These are phyloP conservation scores for Ogataea kodamae DNA, from an alignment of 805 yeast genomes.

Conservation along the genomic window DNA sequence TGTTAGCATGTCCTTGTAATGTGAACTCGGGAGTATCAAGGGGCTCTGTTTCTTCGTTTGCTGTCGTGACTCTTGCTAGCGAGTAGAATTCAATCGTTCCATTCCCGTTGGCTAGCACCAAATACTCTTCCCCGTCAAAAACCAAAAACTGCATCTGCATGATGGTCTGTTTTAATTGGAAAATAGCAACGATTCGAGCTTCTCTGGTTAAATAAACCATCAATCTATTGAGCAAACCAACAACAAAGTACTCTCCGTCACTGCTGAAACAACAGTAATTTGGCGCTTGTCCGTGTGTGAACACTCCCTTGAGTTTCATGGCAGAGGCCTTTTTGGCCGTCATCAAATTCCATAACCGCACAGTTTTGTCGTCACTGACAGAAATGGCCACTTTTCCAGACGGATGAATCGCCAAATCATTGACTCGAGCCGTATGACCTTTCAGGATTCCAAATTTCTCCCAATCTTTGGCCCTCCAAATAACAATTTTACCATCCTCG, in stretches of 20 bases:
- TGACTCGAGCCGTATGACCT: conserved; percentile 82
- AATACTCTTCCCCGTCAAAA: conserved; percentile 48
- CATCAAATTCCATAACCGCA: conserved; percentile 94
- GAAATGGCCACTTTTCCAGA: conserved; percentile 86
- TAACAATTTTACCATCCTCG: conserved; percentile 82
- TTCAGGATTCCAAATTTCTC: conserved; percentile 83
- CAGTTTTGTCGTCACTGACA: conserved; percentile 79
- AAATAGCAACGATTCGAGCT: conserved; percentile 54
- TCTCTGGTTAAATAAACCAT: conserved; percentile 61
- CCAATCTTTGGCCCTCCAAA: conserved; percentile 98
- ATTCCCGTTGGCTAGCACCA: conserved; percentile 65
- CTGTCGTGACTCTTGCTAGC: conserved; percentile 20
- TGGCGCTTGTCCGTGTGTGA: conserved; percentile 54
- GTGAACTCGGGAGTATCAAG: conserved; percentile 48
- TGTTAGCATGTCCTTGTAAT: conserved; percentile 75
- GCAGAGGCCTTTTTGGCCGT: conserved; percentile 90
- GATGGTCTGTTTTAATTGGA: conserved; percentile 50
- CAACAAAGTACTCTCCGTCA: conserved; percentile 72
- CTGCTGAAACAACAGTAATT: conserved; percentile 30
- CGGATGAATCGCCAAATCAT: conserved; percentile 86
- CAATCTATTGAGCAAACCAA: conserved; percentile 66
- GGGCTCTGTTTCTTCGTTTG: conserved; percentile 18
- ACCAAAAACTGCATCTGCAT: conserved; percentile 61
- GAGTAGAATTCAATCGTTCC: conserved; percentile 65
- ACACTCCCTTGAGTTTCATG: conserved; percentile 66